Evolutionary conservation across 495 filamentous ascomycete species (phyloP).

Genomic region (Evernia prunastri): DNA sequence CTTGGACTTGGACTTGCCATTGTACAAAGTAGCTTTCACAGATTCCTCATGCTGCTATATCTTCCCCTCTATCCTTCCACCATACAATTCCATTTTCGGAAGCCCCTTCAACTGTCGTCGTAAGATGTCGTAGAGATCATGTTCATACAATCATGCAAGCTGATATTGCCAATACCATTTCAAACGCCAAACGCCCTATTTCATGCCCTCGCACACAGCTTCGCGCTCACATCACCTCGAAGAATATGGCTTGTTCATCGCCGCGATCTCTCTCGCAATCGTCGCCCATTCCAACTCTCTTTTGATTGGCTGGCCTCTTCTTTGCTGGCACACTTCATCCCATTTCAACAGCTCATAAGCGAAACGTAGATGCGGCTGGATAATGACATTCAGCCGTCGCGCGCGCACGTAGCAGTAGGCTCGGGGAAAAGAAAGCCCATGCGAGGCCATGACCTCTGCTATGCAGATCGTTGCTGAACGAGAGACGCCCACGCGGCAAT

Average conservation of each 20-base stretch:
- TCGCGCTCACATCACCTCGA: conserved; percentile 31
- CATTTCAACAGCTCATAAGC: conserved; percentile 80
- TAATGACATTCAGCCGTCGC: conserved; percentile 71
- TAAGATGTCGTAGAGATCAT: conserved; percentile 12
- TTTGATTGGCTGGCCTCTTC: conserved; percentile 43
- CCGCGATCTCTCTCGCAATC: conserved; percentile 80
- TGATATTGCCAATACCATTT: neutral
- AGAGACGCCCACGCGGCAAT: conserved; percentile 94
- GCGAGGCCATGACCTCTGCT: conserved; percentile 85
- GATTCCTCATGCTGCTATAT: neutral
- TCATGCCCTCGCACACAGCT: neutral
- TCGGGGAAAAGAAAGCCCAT: conserved; percentile 75
- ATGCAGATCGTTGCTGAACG: conserved; percentile 96
- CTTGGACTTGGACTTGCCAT: neutral
- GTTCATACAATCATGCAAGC: conserved; percentile 18
- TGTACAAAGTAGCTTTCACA: neutral
- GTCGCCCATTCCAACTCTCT: conserved; percentile 88
- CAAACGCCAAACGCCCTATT: neutral
- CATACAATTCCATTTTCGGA: neutral
- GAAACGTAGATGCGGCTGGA: conserved; percentile 64
- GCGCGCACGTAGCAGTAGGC: conserved; percentile 97
- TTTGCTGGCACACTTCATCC: conserved; percentile 62
- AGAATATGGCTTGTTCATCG: conserved; percentile 93
- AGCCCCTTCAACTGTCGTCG: neutral
- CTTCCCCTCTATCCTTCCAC: neutral